These are phyloP conservation scores for Paraphoma chrysanthemicola DNA, from an alignment of 2,329 filamentous ascomycete species.

Conservation along the genomic window DNA sequence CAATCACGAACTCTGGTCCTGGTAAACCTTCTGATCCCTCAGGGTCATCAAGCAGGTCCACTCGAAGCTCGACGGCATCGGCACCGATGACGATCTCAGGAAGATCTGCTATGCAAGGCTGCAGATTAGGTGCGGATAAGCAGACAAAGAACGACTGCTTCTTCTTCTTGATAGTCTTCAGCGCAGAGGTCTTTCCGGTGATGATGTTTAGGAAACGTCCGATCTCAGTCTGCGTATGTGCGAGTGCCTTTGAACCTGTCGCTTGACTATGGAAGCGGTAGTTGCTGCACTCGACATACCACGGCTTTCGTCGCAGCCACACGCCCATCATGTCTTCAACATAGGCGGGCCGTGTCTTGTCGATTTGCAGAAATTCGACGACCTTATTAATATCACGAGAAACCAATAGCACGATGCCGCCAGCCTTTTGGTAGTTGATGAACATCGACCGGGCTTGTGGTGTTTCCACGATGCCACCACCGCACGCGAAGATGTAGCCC, in stretches of 20 bases:
- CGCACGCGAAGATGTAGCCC: constrained; percentile 88
- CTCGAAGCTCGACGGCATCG: constrained; percentile 92
- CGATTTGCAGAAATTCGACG: constrained; percentile 84
- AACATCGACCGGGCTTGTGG: constrained; percentile 80
- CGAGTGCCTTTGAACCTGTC: constrained; percentile 57
- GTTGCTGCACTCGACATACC: constrained; percentile 93
- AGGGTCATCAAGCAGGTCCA: constrained; percentile 83
- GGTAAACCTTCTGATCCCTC: constrained; percentile 64
- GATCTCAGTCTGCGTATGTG: constrained; percentile 71
- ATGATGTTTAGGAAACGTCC: constrained; percentile 74
- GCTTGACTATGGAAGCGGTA: constrained; percentile 88
- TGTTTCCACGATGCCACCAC: constrained; percentile 90
- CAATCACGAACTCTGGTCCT: constrained; percentile 76
- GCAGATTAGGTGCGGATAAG: constrained; percentile 80
- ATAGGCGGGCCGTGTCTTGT: constrained; percentile 91
- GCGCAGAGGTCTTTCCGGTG: constrained; percentile 63
- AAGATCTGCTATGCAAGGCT: constrained; percentile 68
- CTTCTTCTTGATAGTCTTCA: constrained; percentile 68
- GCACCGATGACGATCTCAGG: constrained; percentile 79
- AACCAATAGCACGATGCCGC: constrained; percentile 85
- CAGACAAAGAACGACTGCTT: constrained; percentile 89
- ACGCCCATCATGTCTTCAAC: constrained; percentile 91
- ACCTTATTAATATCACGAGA: constrained; percentile 88
- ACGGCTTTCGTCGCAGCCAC: constrained; percentile 85
- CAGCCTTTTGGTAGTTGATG: constrained; percentile 72